A percentile compares a stretch with the other conserved stretches of the same genome.
Evolutionary conservation across 768 basidiomycete genomes (phyloP).

Genomic region (Lentinus brumalis): DNA sequence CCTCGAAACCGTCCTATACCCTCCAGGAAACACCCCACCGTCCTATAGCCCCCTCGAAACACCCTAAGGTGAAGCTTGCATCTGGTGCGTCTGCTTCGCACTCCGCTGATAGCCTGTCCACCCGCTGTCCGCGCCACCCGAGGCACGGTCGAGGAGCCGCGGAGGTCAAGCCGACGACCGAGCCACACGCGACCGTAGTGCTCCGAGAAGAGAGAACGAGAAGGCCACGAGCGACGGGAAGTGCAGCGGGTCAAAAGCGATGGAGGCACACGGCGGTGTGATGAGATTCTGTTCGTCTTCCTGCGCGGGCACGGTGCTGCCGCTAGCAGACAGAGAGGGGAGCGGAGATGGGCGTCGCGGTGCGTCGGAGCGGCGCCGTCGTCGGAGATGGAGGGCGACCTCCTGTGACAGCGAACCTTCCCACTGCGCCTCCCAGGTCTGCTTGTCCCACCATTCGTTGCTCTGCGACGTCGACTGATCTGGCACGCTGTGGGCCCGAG

Average conservation of each 20-base stretch:
- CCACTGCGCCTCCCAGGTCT: slow-evolving; percentile 70
- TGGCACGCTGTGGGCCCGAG: neutral
- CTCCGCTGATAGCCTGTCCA: too few relatives aligned
- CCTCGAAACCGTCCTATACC: too few relatives aligned
- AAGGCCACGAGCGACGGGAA: slow-evolving; percentile 63
- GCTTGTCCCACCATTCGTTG: slow-evolving; percentile 52
- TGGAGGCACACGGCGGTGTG: slow-evolving; percentile 26
- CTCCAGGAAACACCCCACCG: too few relatives aligned
- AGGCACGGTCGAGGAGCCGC: neutral
- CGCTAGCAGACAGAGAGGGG: slow-evolving; percentile 3
- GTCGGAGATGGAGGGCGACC: slow-evolving; percentile 52
- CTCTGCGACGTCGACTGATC: slow-evolving; percentile 3
- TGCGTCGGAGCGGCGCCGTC: slow-evolving; percentile 31
- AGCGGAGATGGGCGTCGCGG: slow-evolving; percentile 5
- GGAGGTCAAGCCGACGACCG: slow-evolving; percentile 21
- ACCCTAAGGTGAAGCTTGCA: too few relatives aligned
- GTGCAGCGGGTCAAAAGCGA: slow-evolving; percentile 63
- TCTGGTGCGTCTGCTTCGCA: too few relatives aligned
- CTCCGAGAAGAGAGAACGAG: slow-evolving; percentile 61
- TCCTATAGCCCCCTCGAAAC: too few relatives aligned
- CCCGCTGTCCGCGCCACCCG: too few relatives aligned
- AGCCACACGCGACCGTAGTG: slow-evolving; percentile 36
- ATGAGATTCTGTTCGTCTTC: neutral
- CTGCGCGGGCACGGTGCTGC: slow-evolving; percentile 1
- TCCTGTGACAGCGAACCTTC: slow-evolving; percentile 60